Percentiles rank a stretch among this genome's conserved stretches.
These are phyloP conservation scores for Salvia splendens DNA, from an alignment of 257 asterid genomes.

Conservation along the genomic window DNA sequence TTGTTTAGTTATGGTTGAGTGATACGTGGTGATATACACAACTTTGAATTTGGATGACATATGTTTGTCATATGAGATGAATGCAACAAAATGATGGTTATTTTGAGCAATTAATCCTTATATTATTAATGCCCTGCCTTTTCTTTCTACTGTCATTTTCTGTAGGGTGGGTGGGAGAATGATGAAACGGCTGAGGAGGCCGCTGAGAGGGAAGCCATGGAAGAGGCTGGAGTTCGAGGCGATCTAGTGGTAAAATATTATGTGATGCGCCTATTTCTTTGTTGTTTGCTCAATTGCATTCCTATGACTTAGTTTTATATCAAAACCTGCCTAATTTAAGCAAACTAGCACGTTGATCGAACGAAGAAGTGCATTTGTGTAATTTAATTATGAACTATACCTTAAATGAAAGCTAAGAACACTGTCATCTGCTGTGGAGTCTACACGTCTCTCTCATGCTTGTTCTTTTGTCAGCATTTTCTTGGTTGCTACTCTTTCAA, in stretches of 20 bases:
- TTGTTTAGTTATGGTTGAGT: not conserved
- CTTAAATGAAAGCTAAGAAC: slow-evolving; percentile 8
- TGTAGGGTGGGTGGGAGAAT: slow-evolving; percentile 97
- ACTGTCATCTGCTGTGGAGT: not conserved
- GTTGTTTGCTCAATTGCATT: not conserved
- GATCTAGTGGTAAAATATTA: slow-evolving; percentile 63
- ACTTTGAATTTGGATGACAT: not conserved
- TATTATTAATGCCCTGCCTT: not conserved
- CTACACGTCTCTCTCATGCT: too few relatives aligned
- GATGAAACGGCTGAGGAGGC: slow-evolving; percentile 95
- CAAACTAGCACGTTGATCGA: not conserved
- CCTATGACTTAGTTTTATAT: not conserved
- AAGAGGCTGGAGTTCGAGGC: slow-evolving; percentile 97
- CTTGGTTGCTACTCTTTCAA: slow-evolving; percentile 68
- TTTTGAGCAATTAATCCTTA: not conserved
- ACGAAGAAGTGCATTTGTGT: not conserved
- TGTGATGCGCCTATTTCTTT: slow-evolving; percentile 1
- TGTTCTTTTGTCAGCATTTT: slow-evolving; percentile 32
- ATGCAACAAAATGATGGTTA: not conserved
- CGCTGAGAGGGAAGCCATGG: slow-evolving; percentile 83
- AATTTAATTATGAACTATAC: not conserved
- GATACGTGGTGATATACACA: not conserved
- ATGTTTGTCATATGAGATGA: not conserved
- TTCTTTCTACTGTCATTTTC: slow-evolving; percentile 23
- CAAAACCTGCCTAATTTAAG: not conserved